These are phyloP conservation scores for Alnus rubra DNA, from an alignment of 306 rosid genomes.

Conservation along the genomic window DNA sequence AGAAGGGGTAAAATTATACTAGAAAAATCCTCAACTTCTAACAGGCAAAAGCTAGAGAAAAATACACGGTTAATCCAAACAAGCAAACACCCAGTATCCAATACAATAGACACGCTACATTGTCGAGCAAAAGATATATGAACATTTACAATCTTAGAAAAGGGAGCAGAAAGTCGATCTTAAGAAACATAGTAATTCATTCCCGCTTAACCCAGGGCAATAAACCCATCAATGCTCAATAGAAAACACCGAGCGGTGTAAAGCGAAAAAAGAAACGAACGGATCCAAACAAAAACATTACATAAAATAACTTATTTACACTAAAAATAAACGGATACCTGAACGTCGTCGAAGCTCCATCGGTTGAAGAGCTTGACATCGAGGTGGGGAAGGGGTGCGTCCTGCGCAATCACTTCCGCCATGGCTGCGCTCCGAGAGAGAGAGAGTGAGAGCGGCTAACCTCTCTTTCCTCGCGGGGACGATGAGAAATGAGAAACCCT, in stretches of 20 bases:
- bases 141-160: background rate
- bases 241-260: too few species aligned
- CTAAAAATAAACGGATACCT: slow-evolving; percentile 22
- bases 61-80: background rate
- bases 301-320: background rate
- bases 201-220: background rate
- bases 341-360: slow-evolving; percentile 71
- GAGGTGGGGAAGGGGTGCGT: slow-evolving; percentile 34
- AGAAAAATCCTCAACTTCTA: background rate
- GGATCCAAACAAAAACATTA: background rate
- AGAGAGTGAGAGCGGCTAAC: background rate
- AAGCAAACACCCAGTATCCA: too few species aligned
- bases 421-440: slow-evolving; percentile 15
- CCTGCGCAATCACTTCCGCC: slow-evolving; percentile 34
- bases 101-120: background rate
- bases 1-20: background rate
- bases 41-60: background rate
- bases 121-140: background rate
- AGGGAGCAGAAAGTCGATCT: background rate
- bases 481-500: slow-evolving; percentile 1
- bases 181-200: background rate
- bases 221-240: background rate
- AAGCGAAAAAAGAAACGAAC: background rate
- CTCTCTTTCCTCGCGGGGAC: background rate
- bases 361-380: slow-evolving; percentile 74